Percentiles rank a stretch among this genome's conserved stretches.
These are phyloP conservation scores for Annulohypoxylon moriforme DNA, from an alignment of 495 filamentous ascomycete species.

Conservation along the genomic window DNA sequence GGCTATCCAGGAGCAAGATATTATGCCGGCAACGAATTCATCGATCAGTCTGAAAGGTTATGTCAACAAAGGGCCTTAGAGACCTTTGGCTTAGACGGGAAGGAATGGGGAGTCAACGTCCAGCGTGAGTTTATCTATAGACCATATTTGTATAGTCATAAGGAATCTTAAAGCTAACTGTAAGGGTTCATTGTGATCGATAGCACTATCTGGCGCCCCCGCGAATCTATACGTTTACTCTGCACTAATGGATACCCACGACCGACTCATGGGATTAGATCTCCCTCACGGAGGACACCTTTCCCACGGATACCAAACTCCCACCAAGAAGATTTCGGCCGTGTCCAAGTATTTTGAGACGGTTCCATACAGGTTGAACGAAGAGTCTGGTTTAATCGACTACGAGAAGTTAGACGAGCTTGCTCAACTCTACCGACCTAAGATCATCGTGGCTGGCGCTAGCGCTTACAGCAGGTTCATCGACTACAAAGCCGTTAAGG, in stretches of 20 bases:
- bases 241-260: slow-evolving; percentile 89
- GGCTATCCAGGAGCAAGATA: slow-evolving; percentile 97
- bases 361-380: slow-evolving; percentile 90
- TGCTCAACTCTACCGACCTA: slow-evolving; percentile 88
- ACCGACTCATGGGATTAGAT: slow-evolving; percentile 96
- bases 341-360: slow-evolving; percentile 99
- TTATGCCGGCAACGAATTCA: slow-evolving; percentile 96
- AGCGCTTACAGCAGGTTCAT: slow-evolving; percentile 95
- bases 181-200: neutral
- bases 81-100: slow-evolving; percentile 81
- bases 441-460: slow-evolving; percentile 93
- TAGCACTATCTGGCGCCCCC: slow-evolving; percentile 93
- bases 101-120: slow-evolving; percentile 98
- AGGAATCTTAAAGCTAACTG: slow-evolving; percentile 25
- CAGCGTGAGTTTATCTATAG: slow-evolving; percentile 72
- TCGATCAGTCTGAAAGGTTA: slow-evolving; percentile 87
- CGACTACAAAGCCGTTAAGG: slow-evolving; percentile 88
- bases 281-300: slow-evolving; percentile 96
- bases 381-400: slow-evolving; percentile 91
- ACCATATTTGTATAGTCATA: neutral
- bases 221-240: slow-evolving; percentile 97
- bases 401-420: slow-evolving; percentile 89
- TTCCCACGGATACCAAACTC: slow-evolving; percentile 97
- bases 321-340: slow-evolving; percentile 97
- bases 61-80: slow-evolving; percentile 91